Evolutionary conservation across 2,329 filamentous ascomycete species (phyloP), one percentile per base, ranked within the genome.

Genomic region (Colletotrichum acutatum): DNA sequence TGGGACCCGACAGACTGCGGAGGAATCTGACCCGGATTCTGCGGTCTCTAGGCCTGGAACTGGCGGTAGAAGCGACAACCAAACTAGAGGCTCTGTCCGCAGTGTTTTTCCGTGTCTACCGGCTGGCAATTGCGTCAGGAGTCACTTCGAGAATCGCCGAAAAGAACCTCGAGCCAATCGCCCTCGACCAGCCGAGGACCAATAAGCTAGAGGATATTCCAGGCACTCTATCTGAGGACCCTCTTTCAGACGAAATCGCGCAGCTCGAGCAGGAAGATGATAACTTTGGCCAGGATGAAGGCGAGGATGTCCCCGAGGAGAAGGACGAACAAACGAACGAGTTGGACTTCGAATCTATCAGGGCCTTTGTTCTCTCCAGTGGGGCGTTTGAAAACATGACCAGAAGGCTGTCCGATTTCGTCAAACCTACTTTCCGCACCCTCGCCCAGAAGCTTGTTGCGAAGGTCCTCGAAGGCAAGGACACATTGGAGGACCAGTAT

Each of bases 1-100:
- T 26, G 6, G 52, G 52, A 16, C 14, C 52, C 12, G 52, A 54
- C 11, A 54, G 52, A 9, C 52, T 54, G 2, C 52, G 52, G 0
- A 54, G 52, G 4, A 54, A 54, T 4, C 3, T 54, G 4, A 26
- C 52, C 52, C 22, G 52, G 2, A 16, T 54, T 3, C 6, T 54
- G 3, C 52, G 52, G 0, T 54, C 24, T 0, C 0, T 26, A 0
- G 52, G 52, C 0, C 11, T 54, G 2, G 52, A 54, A 5, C 0
- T 54, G 1, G 52, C 52, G 4, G 3, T 26, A 26, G 52, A 54
- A 26, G 52, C 52, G 8, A 24, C 5, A 1, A 5, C 52, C 8
- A 26, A 54, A 2, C 22, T 26, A 7, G 52, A 54, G 16, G 52
- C 22, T 12, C 52, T 54, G 4, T 54, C 52, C 5, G 11, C 52